These are phyloP conservation scores for Fusarium haematococcum DNA, from an alignment of 2,329 filamentous ascomycete species.

Conservation along the genomic window DNA sequence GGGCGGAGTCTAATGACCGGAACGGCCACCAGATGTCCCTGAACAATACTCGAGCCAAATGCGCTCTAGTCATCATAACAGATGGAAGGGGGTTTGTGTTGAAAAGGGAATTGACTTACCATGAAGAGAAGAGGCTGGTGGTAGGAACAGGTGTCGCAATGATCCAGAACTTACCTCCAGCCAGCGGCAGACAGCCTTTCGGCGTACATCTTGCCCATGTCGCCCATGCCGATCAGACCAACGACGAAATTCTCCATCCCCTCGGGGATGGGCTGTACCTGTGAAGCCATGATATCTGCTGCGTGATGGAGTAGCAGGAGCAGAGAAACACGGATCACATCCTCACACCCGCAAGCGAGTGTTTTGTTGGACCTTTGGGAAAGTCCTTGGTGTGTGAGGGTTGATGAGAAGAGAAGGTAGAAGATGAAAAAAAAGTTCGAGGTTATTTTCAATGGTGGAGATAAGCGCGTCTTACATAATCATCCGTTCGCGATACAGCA, in stretches of 20 bases:
- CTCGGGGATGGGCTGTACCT: constrained; percentile 46
- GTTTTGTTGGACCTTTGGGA: constrained; percentile 18
- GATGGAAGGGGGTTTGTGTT: constrained; percentile 22
- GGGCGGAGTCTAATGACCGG: constrained; percentile 73
- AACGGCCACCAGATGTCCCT: constrained; percentile 75
- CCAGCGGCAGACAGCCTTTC: constrained; percentile 87
- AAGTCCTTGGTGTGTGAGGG: constrained; percentile 26
- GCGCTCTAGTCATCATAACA: constrained; percentile 99
- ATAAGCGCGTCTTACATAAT: constrained; percentile 37
- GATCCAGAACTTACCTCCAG: constrained; percentile 79
- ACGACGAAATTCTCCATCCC: constrained; percentile 79
- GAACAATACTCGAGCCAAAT: constrained; percentile 99
- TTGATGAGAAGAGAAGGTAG: constrained; percentile 18
- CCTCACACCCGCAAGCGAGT: constrained; percentile 30
- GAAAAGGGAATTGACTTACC: constrained; percentile 39
- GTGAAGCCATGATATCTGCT: constrained; percentile 48
- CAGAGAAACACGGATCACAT: constrained; percentile 45
- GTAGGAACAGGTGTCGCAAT: constrained; percentile 19
- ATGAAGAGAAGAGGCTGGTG: constrained; percentile 23
- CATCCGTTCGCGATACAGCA: constrained; percentile 38
- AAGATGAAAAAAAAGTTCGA: constrained; percentile 41
- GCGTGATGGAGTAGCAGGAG: constrained; percentile 37
- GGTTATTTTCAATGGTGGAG: constrained; percentile 40
- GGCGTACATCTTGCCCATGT: constrained; percentile 99
- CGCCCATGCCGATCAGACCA: constrained; percentile 98